phyloP scores from a whole-genome alignment of 192 early-diverging fungal species.

The Podila horticola region DNA sequence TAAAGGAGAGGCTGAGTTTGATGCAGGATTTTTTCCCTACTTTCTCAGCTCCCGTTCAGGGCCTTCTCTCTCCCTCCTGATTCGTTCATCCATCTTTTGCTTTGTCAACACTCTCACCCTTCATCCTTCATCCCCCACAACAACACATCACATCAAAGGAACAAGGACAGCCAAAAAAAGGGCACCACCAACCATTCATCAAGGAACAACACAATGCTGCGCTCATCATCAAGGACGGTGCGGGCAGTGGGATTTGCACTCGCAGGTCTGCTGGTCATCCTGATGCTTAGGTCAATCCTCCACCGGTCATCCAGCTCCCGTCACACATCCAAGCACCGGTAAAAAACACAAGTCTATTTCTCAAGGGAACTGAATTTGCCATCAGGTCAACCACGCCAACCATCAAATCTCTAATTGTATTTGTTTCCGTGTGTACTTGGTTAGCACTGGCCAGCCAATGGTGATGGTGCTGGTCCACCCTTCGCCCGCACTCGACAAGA shows the following conservation, averaged over 20 bases:
- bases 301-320: not conserved
- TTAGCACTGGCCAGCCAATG: conserved; percentile 26
- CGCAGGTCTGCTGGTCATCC: not conserved
- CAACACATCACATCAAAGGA: not conserved
- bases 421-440: too few species aligned
- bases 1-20: too few species aligned
- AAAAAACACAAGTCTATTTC: not conserved
- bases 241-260: not conserved
- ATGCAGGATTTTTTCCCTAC: too few species aligned
- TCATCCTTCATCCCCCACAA: too few species aligned
- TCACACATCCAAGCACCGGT: conserved; percentile 1
- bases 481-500: conserved; percentile 28
- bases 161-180: not conserved
- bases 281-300: not conserved
- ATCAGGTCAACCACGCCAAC: too few species aligned
- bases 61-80: too few species aligned
- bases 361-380: too few species aligned
- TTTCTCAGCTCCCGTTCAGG: too few species aligned
- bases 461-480: conserved; percentile 46
- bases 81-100: too few species aligned
- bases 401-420: too few species aligned
- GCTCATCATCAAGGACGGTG: not conserved
- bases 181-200: too few species aligned
- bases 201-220: not conserved
- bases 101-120: too few species aligned